Conservation (phyloP, 345 rosid genomes). For the Citrus australasica region DNA sequence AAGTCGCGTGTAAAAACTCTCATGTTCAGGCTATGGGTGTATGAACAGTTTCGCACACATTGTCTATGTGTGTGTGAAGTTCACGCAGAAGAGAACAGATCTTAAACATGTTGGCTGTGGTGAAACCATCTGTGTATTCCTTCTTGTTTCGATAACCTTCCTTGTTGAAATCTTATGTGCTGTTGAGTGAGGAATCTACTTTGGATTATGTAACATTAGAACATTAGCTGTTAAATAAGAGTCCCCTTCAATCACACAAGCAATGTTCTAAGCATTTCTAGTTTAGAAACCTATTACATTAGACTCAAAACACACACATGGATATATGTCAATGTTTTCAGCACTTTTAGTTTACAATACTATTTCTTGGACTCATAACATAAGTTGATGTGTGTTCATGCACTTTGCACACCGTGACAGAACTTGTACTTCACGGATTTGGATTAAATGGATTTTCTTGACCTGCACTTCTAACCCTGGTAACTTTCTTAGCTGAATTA, state of each 20-base stretch:
- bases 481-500: background rate
- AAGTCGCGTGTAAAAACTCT: background rate
- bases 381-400: background rate
- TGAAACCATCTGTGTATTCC: background rate
- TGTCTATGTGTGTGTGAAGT: background rate
- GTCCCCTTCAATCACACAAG: background rate
- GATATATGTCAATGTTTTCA: background rate
- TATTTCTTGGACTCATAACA: background rate
- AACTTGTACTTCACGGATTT: background rate
- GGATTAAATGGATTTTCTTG: background rate
- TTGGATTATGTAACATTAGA: background rate
- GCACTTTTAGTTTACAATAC: background rate
- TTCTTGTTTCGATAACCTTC: background rate
- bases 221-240: background rate
- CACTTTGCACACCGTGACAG: background rate
- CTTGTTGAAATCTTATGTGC: background rate
- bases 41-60: background rate
- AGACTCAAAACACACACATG: background rate
- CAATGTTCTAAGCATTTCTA: background rate
- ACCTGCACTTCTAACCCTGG: background rate
- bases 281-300: background rate
- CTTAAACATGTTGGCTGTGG: background rate
- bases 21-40: background rate
- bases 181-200: background rate
- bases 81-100: background rate